These are phyloP conservation scores for Hyaloscypha bicolor DNA, from an alignment of 495 filamentous ascomycete species.

Conservation along the genomic window DNA sequence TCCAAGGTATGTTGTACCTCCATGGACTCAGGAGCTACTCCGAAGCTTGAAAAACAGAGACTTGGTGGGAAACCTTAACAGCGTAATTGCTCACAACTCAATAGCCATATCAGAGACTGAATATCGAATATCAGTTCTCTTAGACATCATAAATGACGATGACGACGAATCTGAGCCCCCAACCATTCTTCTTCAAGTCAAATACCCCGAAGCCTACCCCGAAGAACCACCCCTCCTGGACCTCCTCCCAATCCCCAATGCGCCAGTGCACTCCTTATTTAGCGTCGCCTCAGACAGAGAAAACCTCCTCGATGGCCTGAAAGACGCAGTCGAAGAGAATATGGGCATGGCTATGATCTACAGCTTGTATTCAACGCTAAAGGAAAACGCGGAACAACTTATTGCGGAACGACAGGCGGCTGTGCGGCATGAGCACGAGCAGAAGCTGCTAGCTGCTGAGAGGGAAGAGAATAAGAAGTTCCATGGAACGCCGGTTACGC, in stretches of 20 bases:
- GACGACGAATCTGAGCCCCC: conserved; percentile 60
- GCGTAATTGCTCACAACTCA: conserved; percentile 1
- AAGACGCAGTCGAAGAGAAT: conserved; percentile 79
- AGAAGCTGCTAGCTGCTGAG: conserved; percentile 69
- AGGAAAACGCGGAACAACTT: conserved; percentile 83
- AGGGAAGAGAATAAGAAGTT: conserved; percentile 96
- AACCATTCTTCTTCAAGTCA: conserved; percentile 76
- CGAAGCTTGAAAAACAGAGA: neutral
- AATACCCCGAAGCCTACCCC: conserved; percentile 85
- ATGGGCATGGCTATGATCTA: conserved; percentile 99
- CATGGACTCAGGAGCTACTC: neutral
- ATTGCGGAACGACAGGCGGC: conserved; percentile 68
- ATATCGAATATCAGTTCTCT: conserved; percentile 78
- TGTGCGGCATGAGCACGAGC: conserved; percentile 62
- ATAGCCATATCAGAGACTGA: conserved; percentile 84
- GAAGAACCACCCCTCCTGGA: conserved; percentile 81
- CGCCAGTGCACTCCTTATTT: conserved; percentile 62
- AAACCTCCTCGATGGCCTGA: conserved; percentile 66
- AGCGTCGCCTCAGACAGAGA: conserved; percentile 65
- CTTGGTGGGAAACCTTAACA: neutral
- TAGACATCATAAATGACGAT: conserved; percentile 65
- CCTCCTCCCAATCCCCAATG: conserved; percentile 69
- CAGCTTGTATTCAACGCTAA: conserved; percentile 81
- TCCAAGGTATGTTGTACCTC: conserved; percentile 63
- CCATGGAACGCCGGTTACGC: conserved; percentile 83